A percentile compares a stretch with the other conserved stretches of the same genome.
Conservation (phyloP, 1,284 basidiomycete species). For the Pseudozyma tsukubaensis region DNA sequence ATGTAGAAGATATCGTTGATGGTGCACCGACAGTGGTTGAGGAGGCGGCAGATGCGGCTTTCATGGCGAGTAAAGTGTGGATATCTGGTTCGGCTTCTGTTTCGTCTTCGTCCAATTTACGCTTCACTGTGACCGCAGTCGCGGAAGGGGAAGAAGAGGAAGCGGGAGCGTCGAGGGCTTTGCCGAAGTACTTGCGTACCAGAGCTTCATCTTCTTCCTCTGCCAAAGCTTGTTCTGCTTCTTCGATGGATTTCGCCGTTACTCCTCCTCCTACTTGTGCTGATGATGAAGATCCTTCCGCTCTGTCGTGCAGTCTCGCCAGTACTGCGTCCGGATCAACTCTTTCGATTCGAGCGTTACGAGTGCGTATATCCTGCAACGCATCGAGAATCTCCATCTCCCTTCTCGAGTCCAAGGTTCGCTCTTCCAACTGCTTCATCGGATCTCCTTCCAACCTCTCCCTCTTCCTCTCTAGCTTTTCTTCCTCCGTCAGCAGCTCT, state of each 20-base stretch:
- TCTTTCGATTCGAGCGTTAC: conserved; percentile 90
- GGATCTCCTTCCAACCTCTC: conserved; percentile 79
- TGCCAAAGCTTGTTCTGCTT: conserved; percentile 71
- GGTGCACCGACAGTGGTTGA: background rate
- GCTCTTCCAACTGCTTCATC: conserved; percentile 94
- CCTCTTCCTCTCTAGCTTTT: conserved; percentile 37
- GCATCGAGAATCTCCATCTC: conserved; percentile 99
- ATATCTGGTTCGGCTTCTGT: conserved; percentile 24
- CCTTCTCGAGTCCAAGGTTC: conserved; percentile 88
- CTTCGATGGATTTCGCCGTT: conserved; percentile 18
- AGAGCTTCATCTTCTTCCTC: conserved; percentile 92
- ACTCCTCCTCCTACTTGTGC: background rate
- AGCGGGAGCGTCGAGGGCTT: conserved; percentile 70
- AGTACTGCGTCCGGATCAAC: conserved; percentile 64
- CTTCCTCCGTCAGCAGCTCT: conserved; percentile 40
- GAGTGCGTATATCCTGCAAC: conserved; percentile 89
- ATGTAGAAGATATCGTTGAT: background rate
- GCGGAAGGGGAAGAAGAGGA: background rate
- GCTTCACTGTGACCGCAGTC: conserved; percentile 21
- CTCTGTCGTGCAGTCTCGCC: conserved; percentile 19
- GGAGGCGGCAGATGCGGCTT: conserved; percentile 2
- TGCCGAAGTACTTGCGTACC: conserved; percentile 86
- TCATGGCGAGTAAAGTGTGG: conserved; percentile 22
- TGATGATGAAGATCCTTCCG: background rate
- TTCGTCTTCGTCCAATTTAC: conserved; percentile 46